Evolutionary conservation across 257 asterid genomes (phyloP), one percentile per base, ranked within the genome.

Genomic region (Schizonepeta tenuifolia): DNA sequence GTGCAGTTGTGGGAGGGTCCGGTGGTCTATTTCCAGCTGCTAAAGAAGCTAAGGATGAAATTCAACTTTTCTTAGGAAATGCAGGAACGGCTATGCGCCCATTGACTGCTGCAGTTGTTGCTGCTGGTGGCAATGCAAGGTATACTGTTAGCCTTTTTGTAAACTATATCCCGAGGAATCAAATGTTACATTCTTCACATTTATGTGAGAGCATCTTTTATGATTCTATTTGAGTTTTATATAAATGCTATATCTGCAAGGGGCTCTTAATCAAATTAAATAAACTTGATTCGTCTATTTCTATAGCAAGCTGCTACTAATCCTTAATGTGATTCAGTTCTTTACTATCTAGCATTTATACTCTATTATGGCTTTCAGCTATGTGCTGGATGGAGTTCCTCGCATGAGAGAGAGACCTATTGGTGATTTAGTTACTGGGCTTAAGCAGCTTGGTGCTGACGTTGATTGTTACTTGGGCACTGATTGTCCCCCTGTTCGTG

Each of bases 71-170:
- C 90, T 85, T 94, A 50, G 99, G 99, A 79, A 94, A 94, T 86
- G 99, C 99, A n/a, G 99, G 99, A 78, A 94, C 99, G 26, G 99
- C 98, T 8, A 94, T 94, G 97, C 96, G 99, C 53, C 97, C 98
- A 33, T 78, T 91, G 89, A 92, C 98, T 72, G 98, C 99, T 70
- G 97, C 97, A 73, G 96, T 94, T 65, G 83, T 87, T 76, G 97
- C 89, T 78, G 99, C 96, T 54, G 99, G 99, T 60, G 98, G 99
- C 72, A 80, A 87, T 68, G 74, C 97, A 41, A 94, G 87, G 98
- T 94, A 61, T 78, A 56, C 28, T 53, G n/a, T 56, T 57, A 24
- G 55, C 47, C 51, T 36, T 76, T 49, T 70, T 43, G 36, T 41
- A 4, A 69, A 49, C 46, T 70, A 63, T 26, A 43, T 12, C 7